Conservation (phyloP, 2,329 filamentous ascomycete species). For the Amylocarpus encephaloides region DNA sequence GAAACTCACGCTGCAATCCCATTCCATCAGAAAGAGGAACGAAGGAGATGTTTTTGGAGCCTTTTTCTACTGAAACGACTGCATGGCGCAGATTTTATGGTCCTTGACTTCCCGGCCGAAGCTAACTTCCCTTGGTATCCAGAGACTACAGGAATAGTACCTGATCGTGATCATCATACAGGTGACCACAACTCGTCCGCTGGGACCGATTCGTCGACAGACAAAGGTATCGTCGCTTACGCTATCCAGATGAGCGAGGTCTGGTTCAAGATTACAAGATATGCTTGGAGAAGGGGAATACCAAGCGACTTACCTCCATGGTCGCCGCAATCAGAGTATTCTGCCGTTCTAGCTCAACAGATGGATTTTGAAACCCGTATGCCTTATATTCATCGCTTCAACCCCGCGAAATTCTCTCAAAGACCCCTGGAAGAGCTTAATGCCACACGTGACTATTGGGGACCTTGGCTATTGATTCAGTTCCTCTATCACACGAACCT, state of each 20-base stretch:
- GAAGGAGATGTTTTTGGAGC: constrained; percentile 32
- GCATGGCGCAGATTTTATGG: constrained; percentile 34
- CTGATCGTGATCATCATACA: constrained; percentile 6
- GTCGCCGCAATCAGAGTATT: constrained; percentile 45
- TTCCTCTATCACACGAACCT: constrained; percentile 47
- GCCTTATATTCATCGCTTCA: constrained; percentile 45
- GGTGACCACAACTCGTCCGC: constrained; percentile 3
- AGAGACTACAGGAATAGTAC: constrained; percentile 30
- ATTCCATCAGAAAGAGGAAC: constrained; percentile 24
- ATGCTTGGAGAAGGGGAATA: constrained; percentile 40
- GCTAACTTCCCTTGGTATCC: constrained; percentile 35
- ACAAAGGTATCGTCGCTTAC: constrained; percentile 40
- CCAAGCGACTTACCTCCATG: constrained; percentile 39
- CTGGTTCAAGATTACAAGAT: constrained; percentile 42
- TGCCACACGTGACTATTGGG: constrained; percentile 44
- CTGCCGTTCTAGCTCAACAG: constrained; percentile 42
- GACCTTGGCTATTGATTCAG: constrained; percentile 46
- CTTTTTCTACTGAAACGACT: constrained; percentile 30
- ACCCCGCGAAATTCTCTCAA: constrained; percentile 41
- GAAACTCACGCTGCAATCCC: constrained; percentile 26
- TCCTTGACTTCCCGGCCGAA: constrained; percentile 34
- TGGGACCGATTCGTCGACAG: constrained; percentile 24
- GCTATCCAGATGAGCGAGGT: constrained; percentile 40
- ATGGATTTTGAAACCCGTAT: constrained; percentile 47
- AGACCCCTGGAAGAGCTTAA: constrained; percentile 38